phyloP scores from a whole-genome alignment of 2,329 filamentous ascomycete species.

The Knufia petricola region DNA sequence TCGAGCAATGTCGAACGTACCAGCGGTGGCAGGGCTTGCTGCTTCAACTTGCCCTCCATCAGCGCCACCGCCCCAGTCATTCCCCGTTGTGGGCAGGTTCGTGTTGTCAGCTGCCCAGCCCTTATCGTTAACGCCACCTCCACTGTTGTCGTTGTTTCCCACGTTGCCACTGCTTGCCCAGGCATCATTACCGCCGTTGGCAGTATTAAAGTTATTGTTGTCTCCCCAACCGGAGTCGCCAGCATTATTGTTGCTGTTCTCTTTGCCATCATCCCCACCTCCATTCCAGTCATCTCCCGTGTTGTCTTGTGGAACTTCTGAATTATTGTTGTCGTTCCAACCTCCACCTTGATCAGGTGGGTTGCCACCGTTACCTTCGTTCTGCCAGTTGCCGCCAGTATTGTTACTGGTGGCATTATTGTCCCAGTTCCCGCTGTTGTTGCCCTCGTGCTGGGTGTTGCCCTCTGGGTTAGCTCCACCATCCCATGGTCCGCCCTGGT shows the following conservation, averaged over 20 bases:
- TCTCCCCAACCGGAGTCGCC: conserved; percentile 4
- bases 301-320: neutral
- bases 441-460: neutral
- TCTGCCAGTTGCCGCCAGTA: neutral
- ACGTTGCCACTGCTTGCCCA: neutral
- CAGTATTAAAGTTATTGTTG: conserved; percentile 2
- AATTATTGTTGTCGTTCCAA: neutral
- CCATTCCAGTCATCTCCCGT: neutral
- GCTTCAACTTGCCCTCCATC: neutral
- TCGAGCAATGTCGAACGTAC: neutral
- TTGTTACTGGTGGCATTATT: neutral
- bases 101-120: conserved; percentile 4
- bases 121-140: neutral
- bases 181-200: neutral
- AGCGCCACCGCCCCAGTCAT: conserved; percentile 7
- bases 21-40: neutral
- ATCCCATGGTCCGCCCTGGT: neutral
- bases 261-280: neutral
- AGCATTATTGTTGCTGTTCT: neutral
- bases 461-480: neutral
- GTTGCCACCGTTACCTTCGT: neutral
- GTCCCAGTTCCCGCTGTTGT: neutral
- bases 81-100: conserved; percentile 4
- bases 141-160: conserved; percentile 7
- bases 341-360: neutral